Conservation (phyloP, 2,329 filamentous ascomycete species). For the Beauveria sp. region DNA sequence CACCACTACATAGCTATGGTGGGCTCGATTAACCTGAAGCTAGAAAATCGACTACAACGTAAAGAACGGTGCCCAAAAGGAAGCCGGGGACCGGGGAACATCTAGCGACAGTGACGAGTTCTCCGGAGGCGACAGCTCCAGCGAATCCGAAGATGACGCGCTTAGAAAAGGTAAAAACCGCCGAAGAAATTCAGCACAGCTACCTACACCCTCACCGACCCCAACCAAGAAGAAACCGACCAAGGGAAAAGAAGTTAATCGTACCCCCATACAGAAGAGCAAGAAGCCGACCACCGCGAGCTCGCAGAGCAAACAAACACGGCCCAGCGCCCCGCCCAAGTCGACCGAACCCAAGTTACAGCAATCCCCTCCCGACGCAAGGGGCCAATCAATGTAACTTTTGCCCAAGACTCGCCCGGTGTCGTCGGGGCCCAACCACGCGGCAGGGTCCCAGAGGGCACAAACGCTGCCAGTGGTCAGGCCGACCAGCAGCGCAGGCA, state of each 20-base stretch:
- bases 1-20: background rate
- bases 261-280: constrained; percentile 21
- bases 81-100: background rate
- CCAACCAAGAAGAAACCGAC: constrained; percentile 18
- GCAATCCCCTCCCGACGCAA: constrained; percentile 24
- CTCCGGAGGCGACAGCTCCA: background rate
- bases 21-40: background rate
- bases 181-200: constrained; percentile 19
- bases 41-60: constrained; percentile 29
- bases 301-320: constrained; percentile 15
- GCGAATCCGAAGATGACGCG: constrained; percentile 15
- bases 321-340: constrained; percentile 9
- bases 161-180: constrained; percentile 29
- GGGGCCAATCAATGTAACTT: background rate
- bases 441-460: background rate
- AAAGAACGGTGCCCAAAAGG: background rate
- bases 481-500: background rate
- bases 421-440: background rate
- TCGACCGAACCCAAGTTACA: constrained; percentile 11
- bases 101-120: constrained; percentile 6
- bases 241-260: constrained; percentile 26
- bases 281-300: constrained; percentile 17
- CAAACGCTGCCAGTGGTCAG: background rate
- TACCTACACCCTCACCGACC: constrained; percentile 19
- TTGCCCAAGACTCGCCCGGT: background rate